phyloP scores from a whole-genome alignment of 2,329 filamentous ascomycete species.

The Ascochyta lentis region DNA sequence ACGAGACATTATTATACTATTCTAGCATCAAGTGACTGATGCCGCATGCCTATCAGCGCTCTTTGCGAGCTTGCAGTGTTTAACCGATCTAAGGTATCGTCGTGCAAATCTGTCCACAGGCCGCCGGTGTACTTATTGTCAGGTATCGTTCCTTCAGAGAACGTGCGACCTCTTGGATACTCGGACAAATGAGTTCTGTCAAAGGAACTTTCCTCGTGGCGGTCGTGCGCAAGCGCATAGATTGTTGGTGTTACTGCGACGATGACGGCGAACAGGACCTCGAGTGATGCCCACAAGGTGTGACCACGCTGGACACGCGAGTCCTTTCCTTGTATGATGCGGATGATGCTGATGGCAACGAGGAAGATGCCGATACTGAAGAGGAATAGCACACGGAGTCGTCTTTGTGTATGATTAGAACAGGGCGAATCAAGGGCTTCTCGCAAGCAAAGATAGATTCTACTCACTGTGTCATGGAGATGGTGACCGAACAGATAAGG shows the following conservation, averaged over 20 bases:
- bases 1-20: constrained; percentile 1
- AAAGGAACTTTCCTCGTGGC: constrained; percentile 14
- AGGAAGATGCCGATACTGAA: constrained; percentile 29
- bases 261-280: constrained; percentile 22
- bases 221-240: constrained; percentile 24
- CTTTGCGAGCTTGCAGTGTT: constrained; percentile 19
- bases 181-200: constrained; percentile 18
- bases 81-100: constrained; percentile 5
- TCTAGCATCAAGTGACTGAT: constrained; percentile 11
- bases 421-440: not conserved
- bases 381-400: constrained; percentile 24
- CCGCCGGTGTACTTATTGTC: constrained; percentile 7
- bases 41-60: constrained; percentile 13
- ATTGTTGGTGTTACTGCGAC: constrained; percentile 28
- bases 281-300: constrained; percentile 26
- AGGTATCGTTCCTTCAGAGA: constrained; percentile 1
- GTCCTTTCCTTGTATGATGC: constrained; percentile 19
- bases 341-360: constrained; percentile 24
- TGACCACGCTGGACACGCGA: constrained; percentile 22
- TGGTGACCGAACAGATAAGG: constrained; percentile 19
- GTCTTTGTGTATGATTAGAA: constrained; percentile 2
- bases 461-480: constrained; percentile 19
- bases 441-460: not conserved
- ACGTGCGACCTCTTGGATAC: constrained; percentile 11
- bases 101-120: constrained; percentile 22